Evolutionary conservation across 1,139 yeast genomes (phyloP), one percentile per base, ranked within the genome.

Genomic region (Yamadazyma friedrichii): DNA sequence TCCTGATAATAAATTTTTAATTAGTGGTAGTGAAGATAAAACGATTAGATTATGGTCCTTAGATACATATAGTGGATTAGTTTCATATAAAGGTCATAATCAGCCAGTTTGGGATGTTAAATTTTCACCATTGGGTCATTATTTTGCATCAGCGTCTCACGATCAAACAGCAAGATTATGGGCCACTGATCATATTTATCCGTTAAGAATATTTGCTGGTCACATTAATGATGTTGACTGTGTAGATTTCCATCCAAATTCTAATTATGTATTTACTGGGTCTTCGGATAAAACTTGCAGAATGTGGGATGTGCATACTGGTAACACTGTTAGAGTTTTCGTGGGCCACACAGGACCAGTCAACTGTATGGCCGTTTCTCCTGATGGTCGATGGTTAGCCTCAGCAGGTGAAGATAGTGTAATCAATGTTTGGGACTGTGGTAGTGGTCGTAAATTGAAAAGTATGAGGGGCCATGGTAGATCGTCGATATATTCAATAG

Each of bases 111-210:
- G 98, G 98, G 98, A 94, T 58, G 97, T 93, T 5, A 79, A 86
- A 52, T 93, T 89, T 56, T 84, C 96, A 3, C 98, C 98, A 1
- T 70, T 87, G 55, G 98, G 98, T 2, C 98, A 93, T 64, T 94
- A 94, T 66, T 94, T 94, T 64, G 97, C 95, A 10, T 89, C 97
- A 0, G 97, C 95, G 0, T 88, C 97, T 3, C 97, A 91, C 57
- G 99, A 94, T 58, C 97, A 91, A 61, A 94, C 98, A 0, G 98
- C 98, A 0, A 74, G 98, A 48, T 71, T 94, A 45, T 94, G 99
- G 99, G 91, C 96, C 30, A 89, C 96, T 47, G 98, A 94, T 61
- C 99, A 94, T 63, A 91, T 94, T 35, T 91, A 93, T 59, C 98
- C 98, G 27, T 73, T 94, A 52, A 74, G 98, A 51, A 88, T 94